phyloP scores from a whole-genome alignment of 495 filamentous ascomycete genomes.

The Neurospora sp. region DNA sequence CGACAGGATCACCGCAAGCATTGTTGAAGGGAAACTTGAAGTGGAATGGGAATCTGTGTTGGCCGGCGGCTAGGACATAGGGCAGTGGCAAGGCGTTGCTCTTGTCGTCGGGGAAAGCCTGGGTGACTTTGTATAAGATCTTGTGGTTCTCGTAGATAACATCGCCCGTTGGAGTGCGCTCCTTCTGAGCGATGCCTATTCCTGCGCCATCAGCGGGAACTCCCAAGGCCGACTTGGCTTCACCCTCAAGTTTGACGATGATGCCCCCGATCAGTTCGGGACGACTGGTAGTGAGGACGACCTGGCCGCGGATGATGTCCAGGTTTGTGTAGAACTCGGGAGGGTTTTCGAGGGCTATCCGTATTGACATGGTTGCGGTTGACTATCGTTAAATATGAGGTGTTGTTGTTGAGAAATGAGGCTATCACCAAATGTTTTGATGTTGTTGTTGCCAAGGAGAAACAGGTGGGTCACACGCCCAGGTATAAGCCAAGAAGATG shows the following conservation, averaged over 20 bases:
- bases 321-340: slow-evolving; percentile 80
- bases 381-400: too few relatives aligned
- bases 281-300: slow-evolving; percentile 53
- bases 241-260: slow-evolving; percentile 89
- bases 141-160: slow-evolving; percentile 43
- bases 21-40: slow-evolving; percentile 97
- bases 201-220: slow-evolving; percentile 15
- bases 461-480: background rate
- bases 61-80: slow-evolving; percentile 61
- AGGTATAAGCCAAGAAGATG: background rate
- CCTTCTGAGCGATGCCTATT: slow-evolving; percentile 15
- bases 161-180: slow-evolving; percentile 22
- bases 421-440: background rate
- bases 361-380: slow-evolving; percentile 63
- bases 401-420: slow-evolving; percentile 14
- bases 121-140: slow-evolving; percentile 61
- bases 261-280: slow-evolving; percentile 64
- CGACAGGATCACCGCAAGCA: slow-evolving; percentile 49
- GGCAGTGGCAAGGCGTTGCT: slow-evolving; percentile 48
- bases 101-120: slow-evolving; percentile 62
- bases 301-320: slow-evolving; percentile 58
- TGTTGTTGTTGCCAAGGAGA: background rate
- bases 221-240: slow-evolving; percentile 54
- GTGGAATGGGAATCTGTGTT: slow-evolving; percentile 79
- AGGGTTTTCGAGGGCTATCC: slow-evolving; percentile 63